A percentile compares a stretch with the other conserved stretches of the same genome.
Conservation (phyloP, 768 basidiomycete species). For the Chalciporus piperatus region DNA sequence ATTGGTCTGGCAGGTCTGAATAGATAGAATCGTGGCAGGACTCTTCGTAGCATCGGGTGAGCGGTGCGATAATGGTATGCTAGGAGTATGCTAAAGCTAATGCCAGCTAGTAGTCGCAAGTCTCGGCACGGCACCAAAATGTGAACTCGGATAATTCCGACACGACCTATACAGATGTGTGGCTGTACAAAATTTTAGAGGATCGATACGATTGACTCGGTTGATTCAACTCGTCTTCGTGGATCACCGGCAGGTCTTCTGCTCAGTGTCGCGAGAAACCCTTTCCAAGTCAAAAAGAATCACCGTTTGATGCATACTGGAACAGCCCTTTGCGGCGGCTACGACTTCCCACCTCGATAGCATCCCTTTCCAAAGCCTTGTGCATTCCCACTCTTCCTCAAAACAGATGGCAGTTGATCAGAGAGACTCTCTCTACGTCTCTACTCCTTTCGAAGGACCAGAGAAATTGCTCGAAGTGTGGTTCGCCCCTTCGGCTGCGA, state of each 20-base stretch:
- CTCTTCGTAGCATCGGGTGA: conserved; percentile 34
- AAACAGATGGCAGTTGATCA: conserved; percentile 26
- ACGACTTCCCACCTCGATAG: conserved; percentile 46
- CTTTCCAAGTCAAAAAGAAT: conserved; percentile 10
- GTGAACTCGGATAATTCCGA: conserved; percentile 11
- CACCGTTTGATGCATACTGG: conserved; percentile 44
- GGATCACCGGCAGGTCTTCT: conserved; percentile 13
- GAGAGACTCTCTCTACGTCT: conserved; percentile 23
- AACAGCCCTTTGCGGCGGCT: conserved; percentile 35
- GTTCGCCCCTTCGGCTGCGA: conserved; percentile 80
- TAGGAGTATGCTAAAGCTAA: no score
- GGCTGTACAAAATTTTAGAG: conserved; percentile 19
- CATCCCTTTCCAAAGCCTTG: conserved; percentile 31
- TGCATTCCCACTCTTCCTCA: background rate
- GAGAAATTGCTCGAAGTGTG: conserved; percentile 97
- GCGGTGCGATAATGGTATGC: no score
- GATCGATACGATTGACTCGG: conserved; percentile 5
- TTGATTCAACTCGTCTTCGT: conserved; percentile 13
- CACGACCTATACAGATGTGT: conserved; percentile 22
- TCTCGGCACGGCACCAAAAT: background rate
- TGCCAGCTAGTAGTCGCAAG: no score
- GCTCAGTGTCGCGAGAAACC: conserved; percentile 15
- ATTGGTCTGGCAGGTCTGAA: conserved; percentile 47
- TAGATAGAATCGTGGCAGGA: conserved; percentile 45
- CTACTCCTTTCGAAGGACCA: conserved; percentile 83